Evolutionary conservation across 345 rosid genomes (phyloP).

Genomic region (Arabidopsis arenosa): DNA sequence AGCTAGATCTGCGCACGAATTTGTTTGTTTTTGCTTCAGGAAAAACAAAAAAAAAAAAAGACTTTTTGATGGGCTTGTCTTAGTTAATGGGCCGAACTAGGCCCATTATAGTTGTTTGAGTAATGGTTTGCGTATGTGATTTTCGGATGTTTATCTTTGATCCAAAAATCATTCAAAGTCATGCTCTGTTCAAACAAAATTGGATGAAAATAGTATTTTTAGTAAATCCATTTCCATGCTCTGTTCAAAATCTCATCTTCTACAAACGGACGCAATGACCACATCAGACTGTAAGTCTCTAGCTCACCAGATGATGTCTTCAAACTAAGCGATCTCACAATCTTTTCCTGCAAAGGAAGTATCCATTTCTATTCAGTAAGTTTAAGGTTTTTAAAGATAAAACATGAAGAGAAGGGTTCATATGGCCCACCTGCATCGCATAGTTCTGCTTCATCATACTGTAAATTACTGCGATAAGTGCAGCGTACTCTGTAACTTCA

Average conservation of each 20-base stretch:
- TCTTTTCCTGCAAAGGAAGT: conserved; percentile 61
- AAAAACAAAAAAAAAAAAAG: background rate
- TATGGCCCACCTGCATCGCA: conserved; percentile 67
- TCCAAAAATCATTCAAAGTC: too few species aligned
- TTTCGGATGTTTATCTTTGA: too few species aligned
- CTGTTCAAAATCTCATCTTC: conserved; percentile 62
- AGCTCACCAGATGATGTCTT: conserved; percentile 61
- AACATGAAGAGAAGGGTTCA: background rate
- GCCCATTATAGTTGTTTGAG: conserved; percentile 20
- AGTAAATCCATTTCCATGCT: conserved; percentile 69
- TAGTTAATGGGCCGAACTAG: background rate
- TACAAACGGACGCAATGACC: conserved; percentile 79
- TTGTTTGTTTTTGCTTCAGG: background rate
- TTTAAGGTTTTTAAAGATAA: background rate
- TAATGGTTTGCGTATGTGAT: background rate
- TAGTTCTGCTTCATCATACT: conserved; percentile 79
- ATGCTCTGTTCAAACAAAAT: background rate
- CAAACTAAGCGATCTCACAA: conserved; percentile 64
- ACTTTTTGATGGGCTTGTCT: background rate
- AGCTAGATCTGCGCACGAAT: conserved; percentile 31
- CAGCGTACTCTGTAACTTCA: conserved; percentile 55
- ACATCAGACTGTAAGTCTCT: conserved; percentile 72
- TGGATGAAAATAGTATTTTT: background rate
- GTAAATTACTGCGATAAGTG: conserved; percentile 64
- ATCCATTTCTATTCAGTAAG: conserved; percentile 12